phyloP scores from a whole-genome alignment of 768 basidiomycete genomes.

The Suillus tomentosus region DNA sequence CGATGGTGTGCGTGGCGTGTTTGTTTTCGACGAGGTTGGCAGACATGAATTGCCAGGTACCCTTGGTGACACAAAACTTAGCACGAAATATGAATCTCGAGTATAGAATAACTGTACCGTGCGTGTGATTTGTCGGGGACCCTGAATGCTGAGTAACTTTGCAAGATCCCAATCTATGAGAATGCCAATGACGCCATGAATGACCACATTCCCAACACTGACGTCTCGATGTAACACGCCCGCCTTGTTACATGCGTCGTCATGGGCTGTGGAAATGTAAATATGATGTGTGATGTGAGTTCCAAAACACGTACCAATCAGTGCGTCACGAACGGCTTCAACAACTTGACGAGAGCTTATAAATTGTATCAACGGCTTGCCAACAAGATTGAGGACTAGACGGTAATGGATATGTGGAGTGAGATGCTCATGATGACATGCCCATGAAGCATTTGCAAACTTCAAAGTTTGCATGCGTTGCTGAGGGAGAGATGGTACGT shows the following conservation, averaged over 20 bases:
- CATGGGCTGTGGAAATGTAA: constrained; percentile 8
- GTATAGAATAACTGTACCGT: too few relatives aligned
- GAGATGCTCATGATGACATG: not conserved
- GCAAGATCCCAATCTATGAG: constrained; percentile 32
- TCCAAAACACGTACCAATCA: constrained; percentile 12
- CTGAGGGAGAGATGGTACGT: not conserved
- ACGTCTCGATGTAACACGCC: constrained; percentile 21
- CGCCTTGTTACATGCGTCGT: not conserved
- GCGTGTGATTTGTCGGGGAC: not conserved
- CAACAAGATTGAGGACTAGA: constrained; percentile 11
- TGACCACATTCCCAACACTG: constrained; percentile 15
- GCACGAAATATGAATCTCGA: not conserved
- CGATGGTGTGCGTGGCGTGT: constrained; percentile 21
- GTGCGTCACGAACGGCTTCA: constrained; percentile 11
- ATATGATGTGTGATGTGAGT: not conserved
- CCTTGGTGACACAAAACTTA: constrained; percentile 19
- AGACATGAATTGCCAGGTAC: constrained; percentile 38
- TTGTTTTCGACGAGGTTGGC: constrained; percentile 19
- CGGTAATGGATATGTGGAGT: not conserved
- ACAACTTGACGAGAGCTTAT: constrained; percentile 8
- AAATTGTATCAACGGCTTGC: constrained; percentile 4
- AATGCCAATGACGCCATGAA: constrained; percentile 16
- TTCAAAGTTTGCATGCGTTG: not conserved
- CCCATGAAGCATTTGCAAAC: not conserved
- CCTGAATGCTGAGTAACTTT: constrained; percentile 1